Conservation (phyloP, 768 basidiomycete genomes). For the Brasilioporus rufonigricans region DNA sequence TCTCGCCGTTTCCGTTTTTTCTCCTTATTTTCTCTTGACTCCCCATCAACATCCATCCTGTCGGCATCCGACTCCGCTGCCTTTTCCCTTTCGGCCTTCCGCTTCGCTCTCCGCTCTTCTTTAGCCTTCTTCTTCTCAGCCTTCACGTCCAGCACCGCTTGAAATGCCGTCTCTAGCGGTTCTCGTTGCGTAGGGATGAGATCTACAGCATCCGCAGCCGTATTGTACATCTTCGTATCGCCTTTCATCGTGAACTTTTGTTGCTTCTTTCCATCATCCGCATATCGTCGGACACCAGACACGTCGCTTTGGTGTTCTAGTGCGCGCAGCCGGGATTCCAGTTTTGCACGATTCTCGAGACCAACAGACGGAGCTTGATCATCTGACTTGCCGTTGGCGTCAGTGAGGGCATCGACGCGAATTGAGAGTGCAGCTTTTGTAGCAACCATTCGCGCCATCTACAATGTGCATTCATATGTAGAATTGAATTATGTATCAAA, state of each 20-base stretch:
- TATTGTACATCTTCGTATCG: slow-evolving; percentile 81
- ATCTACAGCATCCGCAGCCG: slow-evolving; percentile 77
- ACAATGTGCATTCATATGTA: slow-evolving; percentile 4
- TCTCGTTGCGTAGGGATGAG: slow-evolving; percentile 85
- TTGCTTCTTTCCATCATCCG: slow-evolving; percentile 64
- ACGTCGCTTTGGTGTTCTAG: slow-evolving; percentile 83
- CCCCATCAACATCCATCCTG: slow-evolving; percentile 47
- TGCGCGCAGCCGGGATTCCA: slow-evolving; percentile 89
- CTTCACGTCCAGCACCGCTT: slow-evolving; percentile 77
- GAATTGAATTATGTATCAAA: not conserved
- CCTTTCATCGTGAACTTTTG: slow-evolving; percentile 79
- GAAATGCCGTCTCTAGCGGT: slow-evolving; percentile 71
- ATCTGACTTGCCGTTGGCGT: slow-evolving; percentile 87
- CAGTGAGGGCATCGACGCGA: slow-evolving; percentile 95
- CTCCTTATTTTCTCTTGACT: slow-evolving; percentile 35
- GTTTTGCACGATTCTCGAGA: slow-evolving; percentile 89
- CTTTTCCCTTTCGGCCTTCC: slow-evolving; percentile 51
- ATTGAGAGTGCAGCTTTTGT: slow-evolving; percentile 97
- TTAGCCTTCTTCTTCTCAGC: slow-evolving; percentile 82
- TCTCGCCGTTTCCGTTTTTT: slow-evolving; percentile 51
- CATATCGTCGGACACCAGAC: slow-evolving; percentile 65
- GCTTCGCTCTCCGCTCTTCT: slow-evolving; percentile 75
- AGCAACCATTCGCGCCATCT: slow-evolving; percentile 99
- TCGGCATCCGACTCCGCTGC: slow-evolving; percentile 37
- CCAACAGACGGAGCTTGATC: slow-evolving; percentile 82